phyloP scores from a whole-genome alignment of 202 grass and related monocot genomes.

The Cymbopogon flexuosus region DNA sequence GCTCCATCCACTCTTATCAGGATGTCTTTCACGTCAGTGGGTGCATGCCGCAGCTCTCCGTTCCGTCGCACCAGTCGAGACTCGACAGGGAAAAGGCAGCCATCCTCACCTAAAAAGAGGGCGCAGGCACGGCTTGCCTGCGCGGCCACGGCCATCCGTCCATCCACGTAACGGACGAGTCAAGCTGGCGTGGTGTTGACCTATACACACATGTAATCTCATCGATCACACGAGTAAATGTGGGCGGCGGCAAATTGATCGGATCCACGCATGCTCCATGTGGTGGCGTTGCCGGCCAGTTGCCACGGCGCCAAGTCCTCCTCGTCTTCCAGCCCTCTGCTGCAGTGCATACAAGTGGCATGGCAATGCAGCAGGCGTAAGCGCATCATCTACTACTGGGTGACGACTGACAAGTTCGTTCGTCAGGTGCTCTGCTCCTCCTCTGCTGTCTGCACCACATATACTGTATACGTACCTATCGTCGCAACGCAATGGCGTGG shows the following conservation, averaged over 20 bases:
- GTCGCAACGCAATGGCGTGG: not conserved
- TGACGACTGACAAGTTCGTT: not conserved
- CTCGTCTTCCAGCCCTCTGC: not conserved
- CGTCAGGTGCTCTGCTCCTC: not conserved
- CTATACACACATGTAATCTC: not conserved
- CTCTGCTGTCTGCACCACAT: not conserved
- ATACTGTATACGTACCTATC: not conserved
- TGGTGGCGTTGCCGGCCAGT: not conserved
- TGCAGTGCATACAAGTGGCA: not conserved
- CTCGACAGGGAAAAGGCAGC: slow-evolving; percentile 3
- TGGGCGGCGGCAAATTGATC: not conserved
- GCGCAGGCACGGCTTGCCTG: not conserved
- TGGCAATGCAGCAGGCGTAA: not conserved
- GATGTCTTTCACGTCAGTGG: not conserved
- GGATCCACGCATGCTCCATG: not conserved
- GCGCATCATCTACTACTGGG: not conserved
- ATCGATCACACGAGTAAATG: not conserved
- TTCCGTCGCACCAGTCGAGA: not conserved
- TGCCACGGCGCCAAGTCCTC: not conserved
- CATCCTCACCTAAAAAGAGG: slow-evolving; percentile 36
- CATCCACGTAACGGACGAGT: not conserved
- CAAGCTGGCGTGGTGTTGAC: slow-evolving; percentile 20
- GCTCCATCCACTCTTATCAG: slow-evolving; percentile 7
- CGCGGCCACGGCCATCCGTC: not conserved
- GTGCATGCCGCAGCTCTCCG: slow-evolving; percentile 9